phyloP scores from a whole-genome alignment of 331 rosid genomes.

The Malus hybrid region DNA sequence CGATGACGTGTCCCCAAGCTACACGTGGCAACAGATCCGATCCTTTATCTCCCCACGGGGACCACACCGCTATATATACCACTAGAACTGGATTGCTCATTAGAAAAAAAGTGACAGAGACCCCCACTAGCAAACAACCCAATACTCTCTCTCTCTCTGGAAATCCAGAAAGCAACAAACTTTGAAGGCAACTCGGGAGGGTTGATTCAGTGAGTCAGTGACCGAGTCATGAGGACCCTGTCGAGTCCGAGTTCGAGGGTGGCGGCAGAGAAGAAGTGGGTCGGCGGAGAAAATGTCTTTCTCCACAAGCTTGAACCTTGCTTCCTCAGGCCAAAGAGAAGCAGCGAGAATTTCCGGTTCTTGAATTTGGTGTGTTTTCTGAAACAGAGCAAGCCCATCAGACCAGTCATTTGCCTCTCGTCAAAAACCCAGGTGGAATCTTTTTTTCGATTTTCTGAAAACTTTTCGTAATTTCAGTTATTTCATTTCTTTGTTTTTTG shows the following conservation, averaged over 20 bases:
- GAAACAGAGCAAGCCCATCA: slow-evolving; percentile 16
- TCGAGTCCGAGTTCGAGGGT: slow-evolving; percentile 18
- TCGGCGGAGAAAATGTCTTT: background rate
- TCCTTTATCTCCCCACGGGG: background rate
- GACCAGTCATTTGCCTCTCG: slow-evolving; percentile 31
- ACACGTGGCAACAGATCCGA: slow-evolving; percentile 8
- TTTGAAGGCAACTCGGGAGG: background rate
- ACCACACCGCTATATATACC: slow-evolving; percentile 6
- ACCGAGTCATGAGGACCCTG: slow-evolving; percentile 31
- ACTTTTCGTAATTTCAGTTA: background rate
- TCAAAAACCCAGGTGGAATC: slow-evolving; percentile 40
- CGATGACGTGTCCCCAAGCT: background rate
- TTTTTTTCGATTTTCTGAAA: background rate
- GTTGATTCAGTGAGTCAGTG: background rate
- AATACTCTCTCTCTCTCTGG: background rate
- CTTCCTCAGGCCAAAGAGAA: slow-evolving; percentile 11
- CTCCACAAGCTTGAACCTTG: background rate
- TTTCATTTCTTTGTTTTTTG: background rate
- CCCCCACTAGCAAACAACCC: background rate
- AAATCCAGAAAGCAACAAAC: background rate
- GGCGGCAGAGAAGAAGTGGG: background rate
- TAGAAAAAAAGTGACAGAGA: background rate
- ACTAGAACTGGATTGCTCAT: background rate
- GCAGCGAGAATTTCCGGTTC: slow-evolving; percentile 26
- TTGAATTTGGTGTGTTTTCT: slow-evolving; percentile 19